These are phyloP conservation scores for Euphorbia schlechtendalii DNA, from an alignment of 441 rosid genomes.

Conservation along the genomic window DNA sequence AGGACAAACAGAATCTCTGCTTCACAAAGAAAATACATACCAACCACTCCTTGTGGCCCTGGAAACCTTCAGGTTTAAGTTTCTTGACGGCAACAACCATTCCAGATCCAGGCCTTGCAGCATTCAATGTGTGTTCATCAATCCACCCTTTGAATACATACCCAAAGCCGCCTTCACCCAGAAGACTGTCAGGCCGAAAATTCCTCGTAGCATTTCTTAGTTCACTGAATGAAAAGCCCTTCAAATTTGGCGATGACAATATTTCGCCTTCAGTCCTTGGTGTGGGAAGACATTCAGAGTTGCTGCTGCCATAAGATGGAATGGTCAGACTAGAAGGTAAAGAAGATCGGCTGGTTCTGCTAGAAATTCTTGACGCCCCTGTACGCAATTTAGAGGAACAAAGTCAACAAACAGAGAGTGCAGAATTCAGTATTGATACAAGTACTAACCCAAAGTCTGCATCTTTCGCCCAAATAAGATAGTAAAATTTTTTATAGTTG, in stretches of 20 bases:
- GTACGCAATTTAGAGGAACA: constrained; percentile 21
- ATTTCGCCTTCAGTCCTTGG: constrained; percentile 82
- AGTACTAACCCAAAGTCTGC: not conserved
- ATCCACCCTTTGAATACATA: constrained; percentile 93
- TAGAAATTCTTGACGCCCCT: constrained; percentile 49
- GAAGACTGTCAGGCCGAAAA: constrained; percentile 75
- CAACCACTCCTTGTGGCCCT: too few relatives aligned
- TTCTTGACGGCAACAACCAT: constrained; percentile 76
- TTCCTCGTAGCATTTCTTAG: constrained; percentile 72
- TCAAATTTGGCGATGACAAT: constrained; percentile 65
- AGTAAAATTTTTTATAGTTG: too few relatives aligned
- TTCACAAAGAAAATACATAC: constrained; percentile 35
- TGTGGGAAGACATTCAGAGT: constrained; percentile 47
- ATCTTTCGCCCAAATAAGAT: not conserved
- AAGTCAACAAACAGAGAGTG: too few relatives aligned
- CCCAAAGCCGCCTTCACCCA: constrained; percentile 97
- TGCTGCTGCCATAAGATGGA: constrained; percentile 44
- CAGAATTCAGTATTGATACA: not conserved
- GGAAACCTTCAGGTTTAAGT: constrained; percentile 77
- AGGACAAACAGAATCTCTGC: not conserved
- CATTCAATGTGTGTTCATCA: constrained; percentile 53
- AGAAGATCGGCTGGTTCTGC: constrained; percentile 45
- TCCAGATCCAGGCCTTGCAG: constrained; percentile 76
- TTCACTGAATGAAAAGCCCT: constrained; percentile 50
- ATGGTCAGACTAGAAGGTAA: constrained; percentile 50